Conservation (phyloP, 2,329 filamentous ascomycete genomes). For the Aureobasidium sp. region DNA sequence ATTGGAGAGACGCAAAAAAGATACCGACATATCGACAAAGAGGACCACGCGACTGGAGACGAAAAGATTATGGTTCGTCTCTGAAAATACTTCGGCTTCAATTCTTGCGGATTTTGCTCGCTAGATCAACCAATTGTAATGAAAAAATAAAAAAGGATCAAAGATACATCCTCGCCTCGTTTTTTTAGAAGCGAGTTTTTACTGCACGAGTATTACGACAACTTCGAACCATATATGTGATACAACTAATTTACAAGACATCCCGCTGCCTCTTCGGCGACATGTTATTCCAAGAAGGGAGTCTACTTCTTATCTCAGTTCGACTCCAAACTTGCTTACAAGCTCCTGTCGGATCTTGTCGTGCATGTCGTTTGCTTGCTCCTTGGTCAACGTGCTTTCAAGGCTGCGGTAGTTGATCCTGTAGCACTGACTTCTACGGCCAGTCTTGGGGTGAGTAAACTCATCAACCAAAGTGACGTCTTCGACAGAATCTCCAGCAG, state of each 20-base stretch:
- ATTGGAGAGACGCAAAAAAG: neutral
- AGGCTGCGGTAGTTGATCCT: slow-evolving; percentile 88
- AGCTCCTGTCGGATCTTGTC: slow-evolving; percentile 55
- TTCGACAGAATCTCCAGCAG: slow-evolving; percentile 77
- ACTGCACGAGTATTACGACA: neutral
- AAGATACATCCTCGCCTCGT: slow-evolving; percentile 2
- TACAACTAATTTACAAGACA: slow-evolving; percentile 6
- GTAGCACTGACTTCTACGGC: slow-evolving; percentile 79
- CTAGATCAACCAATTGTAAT: slow-evolving; percentile 10
- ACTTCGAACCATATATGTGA: neutral
- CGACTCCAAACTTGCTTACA: slow-evolving; percentile 64
- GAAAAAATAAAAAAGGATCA: neutral
- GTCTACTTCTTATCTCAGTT: slow-evolving; percentile 52
- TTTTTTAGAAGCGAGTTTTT: neutral
- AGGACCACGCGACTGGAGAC: neutral
- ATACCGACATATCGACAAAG: neutral
- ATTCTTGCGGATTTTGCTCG: neutral
- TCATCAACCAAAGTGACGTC: slow-evolving; percentile 78
- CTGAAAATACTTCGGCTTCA: neutral
- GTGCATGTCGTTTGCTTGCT: slow-evolving; percentile 71
- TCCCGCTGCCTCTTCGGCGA: neutral
- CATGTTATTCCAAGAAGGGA: neutral
- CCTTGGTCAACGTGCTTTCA: slow-evolving; percentile 80
- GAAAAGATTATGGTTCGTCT: neutral
- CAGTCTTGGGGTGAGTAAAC: slow-evolving; percentile 81